These are phyloP conservation scores for Glebionis coronaria DNA, from an alignment of 129 eudicot species.

Conservation along the genomic window DNA sequence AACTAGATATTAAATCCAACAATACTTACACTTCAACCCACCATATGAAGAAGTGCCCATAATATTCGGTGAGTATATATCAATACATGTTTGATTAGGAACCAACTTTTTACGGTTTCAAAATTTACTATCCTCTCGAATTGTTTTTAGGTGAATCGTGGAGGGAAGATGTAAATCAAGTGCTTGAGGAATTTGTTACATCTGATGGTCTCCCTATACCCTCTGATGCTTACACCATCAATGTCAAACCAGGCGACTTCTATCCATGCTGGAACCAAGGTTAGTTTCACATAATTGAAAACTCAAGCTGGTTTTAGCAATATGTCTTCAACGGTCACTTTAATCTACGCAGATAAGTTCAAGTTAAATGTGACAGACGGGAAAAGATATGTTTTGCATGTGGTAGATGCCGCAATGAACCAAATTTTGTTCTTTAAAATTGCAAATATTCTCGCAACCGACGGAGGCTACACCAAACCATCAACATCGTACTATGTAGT, in stretches of 20 bases:
- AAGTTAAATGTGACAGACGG: conserved; percentile 38
- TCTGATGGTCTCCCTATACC: conserved; percentile 51
- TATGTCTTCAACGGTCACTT: not conserved
- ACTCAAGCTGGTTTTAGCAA: not conserved
- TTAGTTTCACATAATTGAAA: conserved; percentile 19
- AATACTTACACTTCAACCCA: conserved; percentile 47
- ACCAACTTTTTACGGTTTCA: not conserved
- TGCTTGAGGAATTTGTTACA: conserved; percentile 31
- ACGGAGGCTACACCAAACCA: conserved; percentile 56
- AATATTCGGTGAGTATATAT: conserved; percentile 27
- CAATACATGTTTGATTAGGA: not conserved
- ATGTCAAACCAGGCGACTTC: conserved; percentile 71
- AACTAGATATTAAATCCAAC: no score
- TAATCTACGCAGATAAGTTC: conserved; percentile 34
- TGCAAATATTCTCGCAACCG: conserved; percentile 49
- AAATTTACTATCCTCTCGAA: not conserved
- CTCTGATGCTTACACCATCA: conserved; percentile 68
- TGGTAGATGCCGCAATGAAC: conserved; percentile 51
- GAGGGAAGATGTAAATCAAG: conserved; percentile 45
- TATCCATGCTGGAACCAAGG: conserved; percentile 56
- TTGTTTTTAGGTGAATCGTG: conserved; percentile 62
- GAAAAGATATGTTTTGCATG: conserved; percentile 40
- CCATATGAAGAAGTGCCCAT: conserved; percentile 53
- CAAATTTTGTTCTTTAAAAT: conserved; percentile 38
- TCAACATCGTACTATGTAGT: conserved; percentile 26